Evolutionary conservation across 1,284 basidiomycete species (phyloP).

Genomic region (Cutaneotrichosporon sp.): DNA sequence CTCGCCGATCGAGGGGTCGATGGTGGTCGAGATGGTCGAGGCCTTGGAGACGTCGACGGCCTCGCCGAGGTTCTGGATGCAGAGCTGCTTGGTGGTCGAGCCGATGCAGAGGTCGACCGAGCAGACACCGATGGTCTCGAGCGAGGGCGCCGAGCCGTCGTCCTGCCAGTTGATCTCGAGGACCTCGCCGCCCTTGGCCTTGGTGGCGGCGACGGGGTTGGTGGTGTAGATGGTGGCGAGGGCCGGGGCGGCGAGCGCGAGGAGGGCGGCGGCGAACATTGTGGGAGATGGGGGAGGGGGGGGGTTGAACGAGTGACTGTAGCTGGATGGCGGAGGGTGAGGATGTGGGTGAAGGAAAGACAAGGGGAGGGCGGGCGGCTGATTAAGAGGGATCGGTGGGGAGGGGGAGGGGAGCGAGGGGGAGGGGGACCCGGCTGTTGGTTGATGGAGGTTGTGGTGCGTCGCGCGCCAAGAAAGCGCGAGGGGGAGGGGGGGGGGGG

Average conservation of each 20-base stretch:
- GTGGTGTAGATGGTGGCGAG: constrained; percentile 52
- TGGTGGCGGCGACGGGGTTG: constrained; percentile 56
- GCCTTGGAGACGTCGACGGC: constrained; percentile 65
- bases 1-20: constrained; percentile 65
- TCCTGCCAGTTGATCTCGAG: constrained; percentile 70
- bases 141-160: constrained; percentile 60
- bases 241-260: constrained; percentile 36
- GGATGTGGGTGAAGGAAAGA: neutral
- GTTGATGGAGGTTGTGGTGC: neutral
- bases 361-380: neutral
- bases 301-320: constrained; percentile 9
- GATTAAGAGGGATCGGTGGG: neutral
- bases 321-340: constrained; percentile 7
- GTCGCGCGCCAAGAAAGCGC: neutral
- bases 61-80: constrained; percentile 64
- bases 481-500: too few species aligned
- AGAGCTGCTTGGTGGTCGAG: constrained; percentile 56
- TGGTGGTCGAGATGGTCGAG: constrained; percentile 61
- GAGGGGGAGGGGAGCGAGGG: neutral
- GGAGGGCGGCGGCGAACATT: constrained; percentile 55
- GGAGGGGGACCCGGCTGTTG: neutral
- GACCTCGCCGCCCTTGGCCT: constrained; percentile 63
- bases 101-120: constrained; percentile 67
- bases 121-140: constrained; percentile 63
- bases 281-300: constrained; percentile 3